Conservation (phyloP, 257 asterid genomes). For the Solanum neorickii region DNA sequence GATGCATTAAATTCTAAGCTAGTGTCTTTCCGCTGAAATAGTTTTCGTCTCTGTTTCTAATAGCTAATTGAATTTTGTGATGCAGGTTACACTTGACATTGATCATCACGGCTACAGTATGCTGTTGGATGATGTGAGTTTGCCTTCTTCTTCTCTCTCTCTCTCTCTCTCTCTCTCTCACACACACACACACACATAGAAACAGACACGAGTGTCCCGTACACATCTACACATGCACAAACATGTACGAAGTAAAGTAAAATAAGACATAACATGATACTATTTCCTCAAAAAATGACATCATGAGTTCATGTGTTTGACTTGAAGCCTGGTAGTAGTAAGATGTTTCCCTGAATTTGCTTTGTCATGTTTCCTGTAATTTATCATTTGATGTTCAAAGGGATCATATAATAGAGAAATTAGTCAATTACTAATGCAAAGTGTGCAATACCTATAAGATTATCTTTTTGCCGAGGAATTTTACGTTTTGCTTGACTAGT, state of each 20-base stretch:
- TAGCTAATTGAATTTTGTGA: constrained; percentile 3
- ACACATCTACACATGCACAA: not conserved
- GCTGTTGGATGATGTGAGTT: constrained; percentile 99
- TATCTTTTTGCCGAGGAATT: not conserved
- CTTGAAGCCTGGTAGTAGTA: not conserved
- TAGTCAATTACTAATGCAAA: not conserved
- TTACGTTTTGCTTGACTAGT: not conserved
- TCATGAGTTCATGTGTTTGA: not conserved
- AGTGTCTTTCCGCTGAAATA: not conserved
- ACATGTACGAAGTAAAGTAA: not conserved
- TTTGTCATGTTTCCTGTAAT: not conserved
- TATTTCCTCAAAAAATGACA: not conserved
- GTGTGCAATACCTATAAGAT: not conserved
- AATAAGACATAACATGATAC: not conserved
- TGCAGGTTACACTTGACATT: constrained; percentile 86
- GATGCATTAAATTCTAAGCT: not conserved
- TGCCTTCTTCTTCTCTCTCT: not conserved
- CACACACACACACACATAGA: not conserved
- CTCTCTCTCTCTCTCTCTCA: not conserved
- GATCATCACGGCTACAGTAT: constrained; percentile 86
- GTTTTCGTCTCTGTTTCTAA: not conserved
- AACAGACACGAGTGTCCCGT: accelerated
- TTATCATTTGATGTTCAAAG: not conserved
- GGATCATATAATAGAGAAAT: not conserved
- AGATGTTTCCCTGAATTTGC: not conserved